These are phyloP conservation scores for Mucor lusitanicus DNA, from an alignment of 371 early-diverging fungal genomes.

Conservation along the genomic window DNA sequence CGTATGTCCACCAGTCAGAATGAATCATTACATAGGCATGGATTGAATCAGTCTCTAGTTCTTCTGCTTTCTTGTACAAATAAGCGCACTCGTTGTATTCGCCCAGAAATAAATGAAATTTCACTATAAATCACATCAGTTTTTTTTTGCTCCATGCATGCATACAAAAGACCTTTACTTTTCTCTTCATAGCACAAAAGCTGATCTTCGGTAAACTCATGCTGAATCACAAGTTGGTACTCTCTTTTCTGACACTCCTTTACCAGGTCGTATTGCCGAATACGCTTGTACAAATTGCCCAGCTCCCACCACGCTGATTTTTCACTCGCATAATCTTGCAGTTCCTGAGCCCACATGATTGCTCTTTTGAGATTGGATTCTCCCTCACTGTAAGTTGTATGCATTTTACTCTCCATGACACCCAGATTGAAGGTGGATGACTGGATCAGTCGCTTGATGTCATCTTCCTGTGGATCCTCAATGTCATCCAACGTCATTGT, in stretches of 20 bases:
- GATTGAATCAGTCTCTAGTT: neutral
- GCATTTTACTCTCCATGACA: conserved; percentile 31
- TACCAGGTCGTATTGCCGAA: conserved; percentile 12
- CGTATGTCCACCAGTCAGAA: neutral
- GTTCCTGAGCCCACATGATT: conserved; percentile 13
- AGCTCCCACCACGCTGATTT: conserved; percentile 41
- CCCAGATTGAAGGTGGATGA: conserved; percentile 44
- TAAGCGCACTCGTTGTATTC: conserved; percentile 2
- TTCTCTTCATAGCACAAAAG: conserved; percentile 31
- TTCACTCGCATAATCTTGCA: conserved; percentile 21
- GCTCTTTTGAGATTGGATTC: conserved; percentile 22
- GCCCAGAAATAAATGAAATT: conserved; percentile 3
- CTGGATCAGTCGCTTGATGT: conserved; percentile 14
- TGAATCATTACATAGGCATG: neutral
- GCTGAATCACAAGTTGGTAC: conserved; percentile 12
- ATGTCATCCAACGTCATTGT: conserved; percentile 20
- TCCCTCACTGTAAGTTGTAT: conserved; percentile 3
- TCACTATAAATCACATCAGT: neutral
- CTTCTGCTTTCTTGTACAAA: neutral
- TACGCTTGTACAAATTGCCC: conserved; percentile 27
- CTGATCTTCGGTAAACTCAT: conserved; percentile 25
- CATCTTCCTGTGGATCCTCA: conserved; percentile 15
- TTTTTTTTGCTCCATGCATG: neutral
- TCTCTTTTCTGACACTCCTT: conserved; percentile 34
- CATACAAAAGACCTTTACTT: conserved; percentile 11